These are phyloP conservation scores for Myriosclerotinia curreyana DNA, from an alignment of 2,329 filamentous ascomycete species.

Conservation along the genomic window DNA sequence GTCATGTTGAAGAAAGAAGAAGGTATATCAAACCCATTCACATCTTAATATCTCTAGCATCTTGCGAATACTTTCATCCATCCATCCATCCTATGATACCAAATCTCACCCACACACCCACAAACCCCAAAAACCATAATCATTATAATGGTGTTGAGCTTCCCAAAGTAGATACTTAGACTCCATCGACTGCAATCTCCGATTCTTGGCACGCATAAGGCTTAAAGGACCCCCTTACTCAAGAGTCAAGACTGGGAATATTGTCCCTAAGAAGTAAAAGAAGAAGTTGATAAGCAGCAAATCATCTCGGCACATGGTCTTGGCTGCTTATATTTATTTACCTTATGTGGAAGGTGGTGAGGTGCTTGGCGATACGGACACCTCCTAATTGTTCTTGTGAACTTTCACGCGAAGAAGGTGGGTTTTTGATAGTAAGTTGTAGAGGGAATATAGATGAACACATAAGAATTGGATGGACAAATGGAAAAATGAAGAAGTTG, in stretches of 20 bases:
- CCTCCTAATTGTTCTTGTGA: constrained; percentile 1
- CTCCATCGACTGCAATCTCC: background rate
- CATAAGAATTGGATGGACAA: background rate
- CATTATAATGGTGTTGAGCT: constrained; percentile 7
- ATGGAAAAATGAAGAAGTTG: background rate
- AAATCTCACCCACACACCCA: background rate
- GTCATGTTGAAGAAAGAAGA: background rate
- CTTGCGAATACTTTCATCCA: background rate
- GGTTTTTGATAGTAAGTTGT: background rate
- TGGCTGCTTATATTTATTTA: background rate
- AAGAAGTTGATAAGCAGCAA: constrained; percentile 14
- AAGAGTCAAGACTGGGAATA: too few relatives aligned
- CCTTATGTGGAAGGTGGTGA: constrained; percentile 9
- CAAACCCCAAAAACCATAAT: background rate
- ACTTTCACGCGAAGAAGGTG: background rate
- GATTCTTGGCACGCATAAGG: background rate
- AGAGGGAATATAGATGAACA: background rate
- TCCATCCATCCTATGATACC: constrained; percentile 5
- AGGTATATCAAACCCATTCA: background rate
- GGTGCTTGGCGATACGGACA: constrained; percentile 9
- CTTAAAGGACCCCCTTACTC: background rate
- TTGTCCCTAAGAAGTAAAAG: background rate
- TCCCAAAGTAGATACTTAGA: background rate
- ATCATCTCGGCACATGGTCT: constrained; percentile 8
- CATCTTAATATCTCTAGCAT: background rate